These are phyloP conservation scores for Colletotrichum caudatum DNA, from an alignment of 2,329 filamentous ascomycete genomes.

Conservation along the genomic window DNA sequence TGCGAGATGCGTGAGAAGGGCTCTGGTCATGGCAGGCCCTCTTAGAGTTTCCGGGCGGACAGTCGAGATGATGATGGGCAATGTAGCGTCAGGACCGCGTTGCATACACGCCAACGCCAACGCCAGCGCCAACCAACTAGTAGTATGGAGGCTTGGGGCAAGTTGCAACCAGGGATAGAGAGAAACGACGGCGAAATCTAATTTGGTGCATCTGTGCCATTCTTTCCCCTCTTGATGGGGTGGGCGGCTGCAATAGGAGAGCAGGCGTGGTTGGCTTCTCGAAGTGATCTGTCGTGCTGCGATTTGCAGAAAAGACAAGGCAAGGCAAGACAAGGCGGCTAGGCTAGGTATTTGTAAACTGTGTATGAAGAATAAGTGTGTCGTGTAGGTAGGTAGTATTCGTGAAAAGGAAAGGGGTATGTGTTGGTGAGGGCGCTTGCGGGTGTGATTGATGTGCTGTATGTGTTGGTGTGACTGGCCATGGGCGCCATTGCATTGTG, in stretches of 20 bases:
- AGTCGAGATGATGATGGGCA: slow-evolving; percentile 33
- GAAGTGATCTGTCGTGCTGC: slow-evolving; percentile 9
- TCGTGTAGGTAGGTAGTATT: neutral
- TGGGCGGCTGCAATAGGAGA: slow-evolving; percentile 11
- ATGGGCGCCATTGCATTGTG: neutral
- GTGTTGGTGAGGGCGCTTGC: slow-evolving; percentile 2
- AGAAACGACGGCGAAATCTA: slow-evolving; percentile 16
- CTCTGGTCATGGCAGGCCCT: slow-evolving; percentile 4
- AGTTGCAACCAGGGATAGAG: neutral
- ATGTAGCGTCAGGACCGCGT: neutral
- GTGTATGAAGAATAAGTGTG: no score
- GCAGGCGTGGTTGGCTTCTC: slow-evolving; percentile 24
- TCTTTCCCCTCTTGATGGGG: neutral
- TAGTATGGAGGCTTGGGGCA: neutral
- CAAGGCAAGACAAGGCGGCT: neutral
- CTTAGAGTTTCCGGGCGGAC: slow-evolving; percentile 25
- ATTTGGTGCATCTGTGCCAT: slow-evolving; percentile 23
- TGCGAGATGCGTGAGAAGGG: slow-evolving; percentile 2
- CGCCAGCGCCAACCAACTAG: neutral
- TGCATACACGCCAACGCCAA: neutral
- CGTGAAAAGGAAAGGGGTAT: slow-evolving; percentile 13
- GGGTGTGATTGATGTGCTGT: neutral
- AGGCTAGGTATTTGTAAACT: neutral
- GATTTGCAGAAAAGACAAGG: neutral
- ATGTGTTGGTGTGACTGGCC: slow-evolving; percentile 5